Evolutionary conservation across 805 yeast genomes (phyloP), one percentile per base, ranked within the genome.

Genomic region (Cephaloascus albidus): DNA sequence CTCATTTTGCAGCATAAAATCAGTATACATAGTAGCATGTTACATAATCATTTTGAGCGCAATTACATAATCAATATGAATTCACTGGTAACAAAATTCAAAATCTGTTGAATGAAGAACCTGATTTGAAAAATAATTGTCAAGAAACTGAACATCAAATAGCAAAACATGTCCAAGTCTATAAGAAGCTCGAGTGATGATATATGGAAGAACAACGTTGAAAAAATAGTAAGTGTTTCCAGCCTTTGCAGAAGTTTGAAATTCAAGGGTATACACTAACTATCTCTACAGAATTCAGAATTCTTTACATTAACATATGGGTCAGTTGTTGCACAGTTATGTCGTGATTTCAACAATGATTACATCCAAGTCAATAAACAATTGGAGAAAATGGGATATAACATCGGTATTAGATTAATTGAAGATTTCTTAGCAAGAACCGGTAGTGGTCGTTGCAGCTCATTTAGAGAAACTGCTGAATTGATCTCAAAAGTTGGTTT

Each of bases 221-320:
- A 87, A 50, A 90, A 90, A 59, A 80, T 90, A 43, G 84, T 77
- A 64, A 37, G 85, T 74, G 18, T 5, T n/a, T 12, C 20, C 10
- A 33, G 4, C 8, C 15, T 28, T 28, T 6, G 20, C 18, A 15
- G n/a, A n/a, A n/a, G n/a, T n/a, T n/a, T n/a, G n/a, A n/a, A n/a
- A n/a, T n/a, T n/a, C n/a, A n/a, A n/a, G n/a, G n/a, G n/a, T n/a
- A n/a, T n/a, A n/a, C n/a, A n/a, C n/a, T n/a, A n/a, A n/a, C n/a
- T n/a, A n/a, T n/a, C n/a, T n/a, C 41, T 19, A 4, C 40, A 78
- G 82, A 93, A 89, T 56, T 81, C 95, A 2, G 98, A 93, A 60
- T 70, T 93, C 38, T 86, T 93, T 61, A 86, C 96, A n/a, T 65
- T 93, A 43, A 90, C 96, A 1, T 93, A 93, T 52, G 98, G 98